Evolutionary conservation across 805 yeast species (phyloP).

Genomic region (Helenozyma baotianmanensis): DNA sequence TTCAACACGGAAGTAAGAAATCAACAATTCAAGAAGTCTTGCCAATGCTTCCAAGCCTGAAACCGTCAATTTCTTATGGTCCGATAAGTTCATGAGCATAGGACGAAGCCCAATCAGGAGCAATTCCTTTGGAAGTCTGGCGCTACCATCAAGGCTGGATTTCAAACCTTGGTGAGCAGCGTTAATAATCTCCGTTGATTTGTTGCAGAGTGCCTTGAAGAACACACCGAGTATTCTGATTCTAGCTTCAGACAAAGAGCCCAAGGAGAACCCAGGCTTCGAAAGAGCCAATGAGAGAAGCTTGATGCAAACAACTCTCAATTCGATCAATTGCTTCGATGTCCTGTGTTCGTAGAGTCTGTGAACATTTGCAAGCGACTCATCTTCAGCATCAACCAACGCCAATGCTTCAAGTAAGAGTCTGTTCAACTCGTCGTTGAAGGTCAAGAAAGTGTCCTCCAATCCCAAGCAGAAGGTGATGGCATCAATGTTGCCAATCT

Average conservation of each 20-base stretch:
- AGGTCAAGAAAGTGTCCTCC: constrained; percentile 75
- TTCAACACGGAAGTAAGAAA: constrained; percentile 93
- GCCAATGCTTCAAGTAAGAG: constrained; percentile 87
- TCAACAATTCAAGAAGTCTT: constrained; percentile 74
- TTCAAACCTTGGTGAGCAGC: constrained; percentile 90
- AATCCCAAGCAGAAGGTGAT: constrained; percentile 85
- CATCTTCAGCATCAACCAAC: constrained; percentile 96
- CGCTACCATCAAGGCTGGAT: constrained; percentile 76
- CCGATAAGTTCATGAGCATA: constrained; percentile 90
- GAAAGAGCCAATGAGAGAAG: constrained; percentile 78
- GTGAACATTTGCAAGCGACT: constrained; percentile 83
- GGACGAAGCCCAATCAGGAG: constrained; percentile 95
- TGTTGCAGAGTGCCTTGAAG: constrained; percentile 85
- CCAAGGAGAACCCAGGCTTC: constrained; percentile 75
- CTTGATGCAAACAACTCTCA: constrained; percentile 86
- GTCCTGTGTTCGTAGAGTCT: constrained; percentile 83
- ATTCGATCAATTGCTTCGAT: constrained; percentile 77
- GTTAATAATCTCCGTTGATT: constrained; percentile 80
- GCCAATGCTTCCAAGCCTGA: constrained; percentile 91
- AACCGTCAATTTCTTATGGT: constrained; percentile 84
- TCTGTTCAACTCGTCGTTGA: constrained; percentile 84
- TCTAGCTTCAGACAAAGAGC: constrained; percentile 73
- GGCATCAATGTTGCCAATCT: constrained; percentile 96
- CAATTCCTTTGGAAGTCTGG: constrained; percentile 87
- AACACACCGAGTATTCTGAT: constrained; percentile 87